Evolutionary conservation across 495 filamentous ascomycete genomes (phyloP), one percentile per base, ranked within the genome.

Genomic region (Aspergillus egyptiacus): DNA sequence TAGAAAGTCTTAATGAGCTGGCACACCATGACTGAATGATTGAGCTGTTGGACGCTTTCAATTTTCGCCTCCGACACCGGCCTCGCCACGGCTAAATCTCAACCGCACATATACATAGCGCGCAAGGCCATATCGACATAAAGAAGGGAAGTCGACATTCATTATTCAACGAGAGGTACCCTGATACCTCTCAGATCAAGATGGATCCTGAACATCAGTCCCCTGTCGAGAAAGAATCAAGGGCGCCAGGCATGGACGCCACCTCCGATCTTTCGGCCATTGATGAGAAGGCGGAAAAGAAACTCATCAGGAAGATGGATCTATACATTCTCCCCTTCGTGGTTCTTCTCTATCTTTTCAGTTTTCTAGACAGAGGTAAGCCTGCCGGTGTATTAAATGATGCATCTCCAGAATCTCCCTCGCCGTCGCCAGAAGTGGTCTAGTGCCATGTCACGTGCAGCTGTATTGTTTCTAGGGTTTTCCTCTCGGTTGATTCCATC

Each of bases 361-460:
- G 75, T 48, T 87, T 85, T 55, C 62, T 87, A n/a, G 83, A 87
- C 55, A 66, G 81, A 64, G 69, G 66, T 70, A 51, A 45, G 54
- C 42, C 45, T 22, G n/a, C 44, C 6, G 27, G 44, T 27, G 39
- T 24, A 32, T 50, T 58, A 15, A 32, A 32, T 48, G 53, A n/a
- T n/a, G n/a, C n/a, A n/a, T n/a, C n/a, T n/a, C n/a, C n/a, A n/a
- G n/a, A n/a, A n/a, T n/a, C n/a, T n/a, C n/a, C n/a, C n/a, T n/a
- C n/a, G n/a, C n/a, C n/a, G n/a, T n/a, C n/a, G n/a, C n/a, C n/a
- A n/a, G n/a, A n/a, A n/a, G n/a, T n/a, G n/a, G n/a, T n/a, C n/a
- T n/a, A n/a, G n/a, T n/a, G n/a, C n/a, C n/a, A n/a, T n/a, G n/a
- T n/a, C n/a, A n/a, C n/a, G n/a, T n/a, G n/a, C n/a, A n/a, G n/a